Conservation (phyloP, 139 green algal genomes). For the Chlorella sp. region DNA sequence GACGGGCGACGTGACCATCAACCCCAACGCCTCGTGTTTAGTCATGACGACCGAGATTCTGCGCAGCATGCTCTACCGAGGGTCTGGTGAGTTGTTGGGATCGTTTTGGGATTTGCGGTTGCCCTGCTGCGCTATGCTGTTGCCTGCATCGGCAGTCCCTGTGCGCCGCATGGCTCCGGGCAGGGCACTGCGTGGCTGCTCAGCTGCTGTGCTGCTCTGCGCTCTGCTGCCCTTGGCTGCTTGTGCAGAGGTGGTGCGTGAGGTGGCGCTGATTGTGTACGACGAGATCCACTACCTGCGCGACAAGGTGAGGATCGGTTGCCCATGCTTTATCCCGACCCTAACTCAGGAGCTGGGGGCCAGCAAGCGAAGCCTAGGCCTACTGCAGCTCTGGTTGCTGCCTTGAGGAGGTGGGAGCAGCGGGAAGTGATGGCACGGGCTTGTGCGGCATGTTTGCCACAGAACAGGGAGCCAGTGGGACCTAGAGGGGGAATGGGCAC, state of each 20-base stretch:
- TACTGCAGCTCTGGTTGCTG: too few species aligned
- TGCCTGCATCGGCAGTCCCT: not conserved
- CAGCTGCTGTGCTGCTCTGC: not conserved
- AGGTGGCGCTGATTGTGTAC: slow-evolving; percentile 90
- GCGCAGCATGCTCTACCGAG: slow-evolving; percentile 82
- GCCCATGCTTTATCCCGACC: too few species aligned
- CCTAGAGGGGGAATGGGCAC: too few species aligned
- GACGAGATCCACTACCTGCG: slow-evolving; percentile 97
- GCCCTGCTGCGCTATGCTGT: not conserved
- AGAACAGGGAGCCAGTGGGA: too few species aligned
- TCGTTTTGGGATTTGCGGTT: not conserved
- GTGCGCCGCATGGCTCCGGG: too few species aligned
- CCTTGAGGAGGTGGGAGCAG: too few species aligned
- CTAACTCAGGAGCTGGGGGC: too few species aligned
- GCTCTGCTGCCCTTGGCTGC: not conserved
- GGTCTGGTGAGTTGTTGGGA: slow-evolving; percentile 19
- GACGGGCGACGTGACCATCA: slow-evolving; percentile 91
- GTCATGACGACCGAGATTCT: slow-evolving; percentile 99
- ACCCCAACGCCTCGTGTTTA: slow-evolving; percentile 81
- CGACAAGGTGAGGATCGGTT: slow-evolving; percentile 63
- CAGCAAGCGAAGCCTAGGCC: too few species aligned
- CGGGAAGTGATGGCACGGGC: too few species aligned
- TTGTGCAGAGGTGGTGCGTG: slow-evolving; percentile 72
- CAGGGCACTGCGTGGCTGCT: not conserved
- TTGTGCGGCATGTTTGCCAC: too few species aligned